Evolutionary conservation across 108 stramenopile species (phyloP).

Genomic region (Nitzschia sp.): DNA sequence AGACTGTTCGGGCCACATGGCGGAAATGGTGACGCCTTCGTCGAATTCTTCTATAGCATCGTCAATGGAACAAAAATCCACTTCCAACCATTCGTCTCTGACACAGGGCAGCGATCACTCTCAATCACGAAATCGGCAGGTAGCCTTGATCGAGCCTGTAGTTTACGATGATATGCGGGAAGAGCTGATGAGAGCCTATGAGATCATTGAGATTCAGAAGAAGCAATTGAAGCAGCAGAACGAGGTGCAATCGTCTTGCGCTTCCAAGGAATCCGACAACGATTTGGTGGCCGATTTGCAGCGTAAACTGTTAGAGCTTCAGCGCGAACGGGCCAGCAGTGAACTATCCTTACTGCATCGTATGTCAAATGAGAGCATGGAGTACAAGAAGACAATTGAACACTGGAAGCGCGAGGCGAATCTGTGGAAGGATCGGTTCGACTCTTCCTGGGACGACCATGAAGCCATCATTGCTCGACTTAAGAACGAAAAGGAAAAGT

Average conservation of each 20-base stretch:
- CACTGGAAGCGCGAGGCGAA: background rate
- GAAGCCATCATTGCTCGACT: background rate
- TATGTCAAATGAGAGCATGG: background rate
- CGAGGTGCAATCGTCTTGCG: background rate
- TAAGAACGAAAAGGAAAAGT: background rate
- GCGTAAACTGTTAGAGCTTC: background rate
- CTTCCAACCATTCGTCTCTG: background rate
- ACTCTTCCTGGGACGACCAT: background rate
- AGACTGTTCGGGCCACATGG: background rate
- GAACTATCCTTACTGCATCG: background rate
- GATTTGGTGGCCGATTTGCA: background rate
- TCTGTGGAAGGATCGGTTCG: background rate
- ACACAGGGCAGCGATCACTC: no score
- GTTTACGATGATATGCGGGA: background rate
- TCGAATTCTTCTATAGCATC: background rate
- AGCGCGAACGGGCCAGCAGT: background rate
- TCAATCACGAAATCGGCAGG: no score
- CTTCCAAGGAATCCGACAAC: background rate
- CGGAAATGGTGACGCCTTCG: background rate
- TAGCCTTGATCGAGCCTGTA: background rate
- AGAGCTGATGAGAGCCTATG: background rate
- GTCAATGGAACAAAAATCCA: background rate
- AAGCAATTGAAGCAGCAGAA: background rate
- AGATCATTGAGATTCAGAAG: background rate
- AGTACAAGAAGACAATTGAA: background rate